A percentile compares a stretch with the other conserved stretches of the same genome.
Conservation (phyloP, 305 asterid genomes). For the Vinca major region DNA sequence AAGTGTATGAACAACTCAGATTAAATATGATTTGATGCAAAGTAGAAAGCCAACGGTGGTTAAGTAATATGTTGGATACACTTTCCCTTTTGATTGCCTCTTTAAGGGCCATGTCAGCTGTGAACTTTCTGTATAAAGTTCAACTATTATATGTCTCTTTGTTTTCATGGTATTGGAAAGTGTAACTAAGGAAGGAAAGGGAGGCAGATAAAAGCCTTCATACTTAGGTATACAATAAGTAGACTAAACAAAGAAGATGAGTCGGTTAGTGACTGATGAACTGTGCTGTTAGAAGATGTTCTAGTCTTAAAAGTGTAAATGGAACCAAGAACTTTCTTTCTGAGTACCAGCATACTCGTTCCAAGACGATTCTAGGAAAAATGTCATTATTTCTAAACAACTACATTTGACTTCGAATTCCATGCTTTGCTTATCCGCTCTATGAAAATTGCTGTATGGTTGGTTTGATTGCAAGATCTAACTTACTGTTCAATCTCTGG, state of each 20-base stretch:
- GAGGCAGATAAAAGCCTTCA: not conserved
- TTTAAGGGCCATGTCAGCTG: not conserved
- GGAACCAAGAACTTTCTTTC: not conserved
- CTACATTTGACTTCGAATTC: not conserved
- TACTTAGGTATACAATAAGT: not conserved
- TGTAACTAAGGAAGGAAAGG: conserved; percentile 1
- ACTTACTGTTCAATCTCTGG: not conserved
- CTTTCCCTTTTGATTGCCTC: not conserved
- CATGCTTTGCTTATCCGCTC: conserved; percentile 1
- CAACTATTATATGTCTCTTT: not conserved
- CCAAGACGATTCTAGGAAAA: not conserved
- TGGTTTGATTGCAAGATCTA: not conserved
- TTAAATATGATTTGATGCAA: not conserved
- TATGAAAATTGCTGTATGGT: not conserved
- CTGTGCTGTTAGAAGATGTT: not conserved
- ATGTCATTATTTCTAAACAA: not conserved
- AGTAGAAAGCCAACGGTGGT: not conserved
- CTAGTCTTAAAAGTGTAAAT: not conserved
- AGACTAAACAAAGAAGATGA: not conserved
- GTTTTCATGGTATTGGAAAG: not conserved
- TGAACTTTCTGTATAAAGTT: not conserved
- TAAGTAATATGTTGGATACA: not conserved
- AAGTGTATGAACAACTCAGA: not conserved
- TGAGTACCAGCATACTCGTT: not conserved
- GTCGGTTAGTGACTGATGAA: not conserved